Conservation (phyloP, 306 rosid species). For the Purshia tridentata region DNA sequence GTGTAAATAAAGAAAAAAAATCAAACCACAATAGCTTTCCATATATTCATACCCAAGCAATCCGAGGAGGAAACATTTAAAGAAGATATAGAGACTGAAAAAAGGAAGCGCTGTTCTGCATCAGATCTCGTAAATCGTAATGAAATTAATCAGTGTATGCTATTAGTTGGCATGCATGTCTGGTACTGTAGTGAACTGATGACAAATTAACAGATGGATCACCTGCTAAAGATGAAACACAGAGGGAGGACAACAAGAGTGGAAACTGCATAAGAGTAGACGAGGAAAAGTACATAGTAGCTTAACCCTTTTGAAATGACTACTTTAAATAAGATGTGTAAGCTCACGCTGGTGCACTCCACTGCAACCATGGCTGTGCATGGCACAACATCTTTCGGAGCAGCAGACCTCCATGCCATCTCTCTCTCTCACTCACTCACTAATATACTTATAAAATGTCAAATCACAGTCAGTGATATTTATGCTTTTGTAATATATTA, state of each 20-base stretch:
- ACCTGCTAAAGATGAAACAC: conserved; percentile 51
- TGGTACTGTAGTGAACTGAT: too few species aligned
- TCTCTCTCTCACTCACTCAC: conserved; percentile 5
- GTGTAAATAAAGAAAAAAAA: neutral
- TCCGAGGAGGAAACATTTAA: conserved; percentile 40
- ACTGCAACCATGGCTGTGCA: conserved; percentile 43
- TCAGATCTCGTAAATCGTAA: too few species aligned
- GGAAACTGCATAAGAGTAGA: conserved; percentile 45
- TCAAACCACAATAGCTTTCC: neutral
- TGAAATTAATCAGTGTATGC: neutral
- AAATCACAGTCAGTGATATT: neutral
- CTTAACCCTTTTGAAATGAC: conserved; percentile 47
- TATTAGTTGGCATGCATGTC: too few species aligned
- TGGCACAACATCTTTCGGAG: conserved; percentile 43
- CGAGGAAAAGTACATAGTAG: conserved; percentile 50
- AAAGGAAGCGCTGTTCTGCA: conserved; percentile 52
- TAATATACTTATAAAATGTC: neutral
- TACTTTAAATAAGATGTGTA: conserved; percentile 49
- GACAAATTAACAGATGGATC: neutral
- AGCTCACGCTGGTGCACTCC: conserved; percentile 52
- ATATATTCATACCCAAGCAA: conserved; percentile 40
- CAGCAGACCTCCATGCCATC: conserved; percentile 16
- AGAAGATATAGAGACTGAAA: conserved; percentile 30
- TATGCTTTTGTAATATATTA: too few species aligned
- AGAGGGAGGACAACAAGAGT: conserved; percentile 47